A percentile compares a stretch with the other conserved stretches of the same genome.
Conservation (phyloP, 2,329 filamentous ascomycete species). For the Colletotrichum camelliae region DNA sequence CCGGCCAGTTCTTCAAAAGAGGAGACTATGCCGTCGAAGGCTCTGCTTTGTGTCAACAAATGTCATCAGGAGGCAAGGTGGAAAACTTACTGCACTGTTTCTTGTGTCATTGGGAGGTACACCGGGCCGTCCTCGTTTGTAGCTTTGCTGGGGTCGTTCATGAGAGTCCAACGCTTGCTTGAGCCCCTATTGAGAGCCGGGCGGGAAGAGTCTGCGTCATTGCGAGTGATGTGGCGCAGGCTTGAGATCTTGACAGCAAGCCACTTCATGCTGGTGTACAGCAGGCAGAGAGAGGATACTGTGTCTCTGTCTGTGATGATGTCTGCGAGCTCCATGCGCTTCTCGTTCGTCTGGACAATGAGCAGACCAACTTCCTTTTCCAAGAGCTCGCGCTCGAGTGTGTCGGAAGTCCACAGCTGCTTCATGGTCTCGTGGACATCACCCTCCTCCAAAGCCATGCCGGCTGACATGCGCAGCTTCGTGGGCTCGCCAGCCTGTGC, state of each 20-base stretch:
- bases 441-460: conserved; percentile 71
- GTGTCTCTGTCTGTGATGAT: conserved; percentile 90
- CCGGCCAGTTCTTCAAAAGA: conserved; percentile 83
- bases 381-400: conserved; percentile 60
- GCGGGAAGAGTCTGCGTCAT: conserved; percentile 70
- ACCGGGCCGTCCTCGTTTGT: conserved; percentile 70
- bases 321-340: conserved; percentile 75
- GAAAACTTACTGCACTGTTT: conserved; percentile 75
- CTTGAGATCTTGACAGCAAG: conserved; percentile 82
- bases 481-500: conserved; percentile 55
- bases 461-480: conserved; percentile 73
- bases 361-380: conserved; percentile 66
- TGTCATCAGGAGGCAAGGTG: neutral
- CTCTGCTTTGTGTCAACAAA: conserved; percentile 49
- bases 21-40: conserved; percentile 85
- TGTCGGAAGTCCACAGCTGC: conserved; percentile 65
- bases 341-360: conserved; percentile 63
- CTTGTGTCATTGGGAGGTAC: conserved; percentile 85
- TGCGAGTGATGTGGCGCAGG: conserved; percentile 80
- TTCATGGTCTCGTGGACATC: conserved; percentile 76
- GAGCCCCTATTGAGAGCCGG: conserved; percentile 60
- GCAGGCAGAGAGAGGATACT: conserved; percentile 81
- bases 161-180: conserved; percentile 82
- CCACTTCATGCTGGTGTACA: conserved; percentile 99
- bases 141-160: conserved; percentile 66